Evolutionary conservation across 129 eudicot genomes (phyloP).

Genomic region (Escallonia rubra): DNA sequence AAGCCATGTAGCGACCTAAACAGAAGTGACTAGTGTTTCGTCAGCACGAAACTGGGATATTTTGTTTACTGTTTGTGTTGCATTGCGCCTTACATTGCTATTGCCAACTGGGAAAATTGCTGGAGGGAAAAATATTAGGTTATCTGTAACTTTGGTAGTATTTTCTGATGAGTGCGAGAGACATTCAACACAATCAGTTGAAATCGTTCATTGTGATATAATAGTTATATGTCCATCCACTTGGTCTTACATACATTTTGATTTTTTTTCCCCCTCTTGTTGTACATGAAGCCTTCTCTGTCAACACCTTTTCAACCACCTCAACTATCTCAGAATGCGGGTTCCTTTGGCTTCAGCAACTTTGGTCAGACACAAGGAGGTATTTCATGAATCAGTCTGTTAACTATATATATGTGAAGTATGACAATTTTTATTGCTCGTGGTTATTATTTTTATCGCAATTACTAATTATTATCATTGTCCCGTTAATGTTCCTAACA

Average conservation of each 20-base stretch:
- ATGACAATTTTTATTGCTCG: too few species aligned
- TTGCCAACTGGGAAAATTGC: too few species aligned
- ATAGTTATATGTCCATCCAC: too few species aligned
- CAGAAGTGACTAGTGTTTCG: background rate
- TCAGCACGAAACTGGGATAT: too few species aligned
- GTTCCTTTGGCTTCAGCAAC: conserved; percentile 46
- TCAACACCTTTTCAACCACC: conserved; percentile 48
- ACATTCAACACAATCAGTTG: too few species aligned
- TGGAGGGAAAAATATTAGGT: too few species aligned
- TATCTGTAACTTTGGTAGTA: too few species aligned
- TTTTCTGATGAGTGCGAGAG: too few species aligned
- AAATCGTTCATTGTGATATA: too few species aligned
- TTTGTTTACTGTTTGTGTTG: background rate
- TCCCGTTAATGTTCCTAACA: conserved; percentile 7
- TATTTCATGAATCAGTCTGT: conserved; percentile 2
- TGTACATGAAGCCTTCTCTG: conserved; percentile 52
- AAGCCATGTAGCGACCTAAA: background rate
- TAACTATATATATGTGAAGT: too few species aligned
- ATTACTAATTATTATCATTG: conserved; percentile 2
- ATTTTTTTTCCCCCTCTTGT: conserved; percentile 7
- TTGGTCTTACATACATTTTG: background rate
- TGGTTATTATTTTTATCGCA: background rate
- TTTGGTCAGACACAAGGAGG: conserved; percentile 64
- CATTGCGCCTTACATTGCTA: too few species aligned
- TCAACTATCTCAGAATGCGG: conserved; percentile 60